A percentile compares a stretch with the other conserved stretches of the same genome.
Conservation (phyloP, 2,329 filamentous ascomycete genomes). For the Penicillium italicum region DNA sequence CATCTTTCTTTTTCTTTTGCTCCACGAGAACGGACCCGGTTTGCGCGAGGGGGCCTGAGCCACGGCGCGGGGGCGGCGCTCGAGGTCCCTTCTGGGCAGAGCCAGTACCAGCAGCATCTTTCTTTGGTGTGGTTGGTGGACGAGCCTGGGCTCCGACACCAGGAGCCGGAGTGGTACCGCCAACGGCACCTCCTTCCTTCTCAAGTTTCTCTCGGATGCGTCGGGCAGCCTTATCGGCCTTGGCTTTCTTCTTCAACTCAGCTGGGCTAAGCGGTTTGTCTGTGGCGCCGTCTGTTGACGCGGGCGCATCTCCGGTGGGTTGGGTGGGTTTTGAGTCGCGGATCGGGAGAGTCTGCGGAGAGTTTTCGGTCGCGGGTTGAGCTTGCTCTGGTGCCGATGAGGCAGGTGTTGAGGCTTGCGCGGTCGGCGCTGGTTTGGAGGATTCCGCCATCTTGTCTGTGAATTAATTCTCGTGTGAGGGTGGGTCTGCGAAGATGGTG, state of each 20-base stretch:
- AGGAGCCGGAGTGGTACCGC: slow-evolving; percentile 34
- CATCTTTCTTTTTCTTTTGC: slow-evolving; percentile 55
- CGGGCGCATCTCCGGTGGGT: slow-evolving; percentile 21
- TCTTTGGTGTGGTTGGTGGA: slow-evolving; percentile 28
- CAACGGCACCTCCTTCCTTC: slow-evolving; percentile 43
- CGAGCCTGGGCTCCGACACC: slow-evolving; percentile 31
- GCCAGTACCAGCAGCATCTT: slow-evolving; percentile 26
- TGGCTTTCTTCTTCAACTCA: slow-evolving; percentile 81
- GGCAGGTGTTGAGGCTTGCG: slow-evolving; percentile 14
- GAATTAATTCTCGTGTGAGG: slow-evolving; percentile 20
- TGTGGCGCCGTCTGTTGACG: slow-evolving; percentile 20
- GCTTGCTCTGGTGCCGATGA: slow-evolving; percentile 15
- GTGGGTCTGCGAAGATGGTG: slow-evolving; percentile 27
- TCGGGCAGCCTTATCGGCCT: slow-evolving; percentile 86
- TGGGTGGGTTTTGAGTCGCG: slow-evolving; percentile 25
- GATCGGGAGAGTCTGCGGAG: slow-evolving; percentile 23
- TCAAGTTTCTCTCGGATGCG: slow-evolving; percentile 67
- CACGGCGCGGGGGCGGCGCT: slow-evolving; percentile 31
- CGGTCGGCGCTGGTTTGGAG: slow-evolving; percentile 20
- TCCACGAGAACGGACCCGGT: slow-evolving; percentile 35
- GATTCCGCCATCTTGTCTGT: slow-evolving; percentile 28
- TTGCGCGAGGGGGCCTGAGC: slow-evolving; percentile 30
- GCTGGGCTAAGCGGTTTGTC: slow-evolving; percentile 49
- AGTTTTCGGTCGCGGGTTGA: slow-evolving; percentile 17
- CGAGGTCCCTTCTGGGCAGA: slow-evolving; percentile 33